Conservation (phyloP, 140 eudicot species). For the Erigeron philadelphicus region DNA sequence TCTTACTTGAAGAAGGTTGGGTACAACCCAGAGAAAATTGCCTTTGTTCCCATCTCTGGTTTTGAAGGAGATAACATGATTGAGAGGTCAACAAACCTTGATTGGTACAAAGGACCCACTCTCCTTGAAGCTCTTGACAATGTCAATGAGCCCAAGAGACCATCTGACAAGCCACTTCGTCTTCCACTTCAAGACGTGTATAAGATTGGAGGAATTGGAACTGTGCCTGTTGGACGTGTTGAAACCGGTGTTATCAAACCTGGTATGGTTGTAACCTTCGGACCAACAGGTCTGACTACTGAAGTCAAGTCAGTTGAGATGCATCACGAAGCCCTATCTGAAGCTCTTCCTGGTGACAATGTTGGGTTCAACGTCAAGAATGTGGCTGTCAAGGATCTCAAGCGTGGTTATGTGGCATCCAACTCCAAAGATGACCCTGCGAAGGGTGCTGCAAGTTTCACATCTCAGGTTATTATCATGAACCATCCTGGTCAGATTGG, state of each 20-base stretch:
- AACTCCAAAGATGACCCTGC: conserved; percentile 30
- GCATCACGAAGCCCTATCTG: conserved; percentile 22
- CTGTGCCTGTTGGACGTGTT: conserved; percentile 29
- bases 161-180: conserved; percentile 32
- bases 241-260: conserved; percentile 29
- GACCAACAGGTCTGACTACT: conserved; percentile 30
- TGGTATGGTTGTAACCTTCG: conserved; percentile 27
- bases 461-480: conserved; percentile 31
- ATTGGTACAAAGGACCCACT: conserved; percentile 32
- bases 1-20: conserved; percentile 32
- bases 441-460: conserved; percentile 31
- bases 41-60: conserved; percentile 29
- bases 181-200: conserved; percentile 29
- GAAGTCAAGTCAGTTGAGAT: conserved; percentile 30
- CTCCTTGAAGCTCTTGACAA: conserved; percentile 31
- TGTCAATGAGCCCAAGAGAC: conserved; percentile 30
- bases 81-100: conserved; percentile 27
- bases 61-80: conserved; percentile 31
- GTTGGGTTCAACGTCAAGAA: conserved; percentile 30
- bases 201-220: conserved; percentile 33
- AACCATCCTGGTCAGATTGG: conserved; percentile 36
- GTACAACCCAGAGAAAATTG: conserved; percentile 29
- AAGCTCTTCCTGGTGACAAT: conserved; percentile 29
- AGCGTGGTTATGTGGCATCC: conserved; percentile 29
- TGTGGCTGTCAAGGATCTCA: conserved; percentile 29